These are phyloP conservation scores for Brasenia schreberi DNA, from an alignment of 164 flowering plant species.

Conservation along the genomic window DNA sequence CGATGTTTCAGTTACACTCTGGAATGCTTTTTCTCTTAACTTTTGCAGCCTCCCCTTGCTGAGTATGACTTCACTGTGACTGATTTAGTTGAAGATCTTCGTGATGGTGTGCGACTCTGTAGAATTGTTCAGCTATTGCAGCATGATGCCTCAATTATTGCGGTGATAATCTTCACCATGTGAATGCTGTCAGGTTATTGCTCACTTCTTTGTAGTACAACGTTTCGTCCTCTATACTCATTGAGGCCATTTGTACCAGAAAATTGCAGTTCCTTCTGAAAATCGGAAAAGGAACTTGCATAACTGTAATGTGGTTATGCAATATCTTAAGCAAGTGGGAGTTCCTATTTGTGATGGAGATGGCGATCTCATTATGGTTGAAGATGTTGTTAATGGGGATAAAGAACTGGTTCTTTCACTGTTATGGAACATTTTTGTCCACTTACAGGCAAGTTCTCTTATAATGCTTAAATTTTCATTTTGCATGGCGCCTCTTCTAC, in stretches of 20 bases:
- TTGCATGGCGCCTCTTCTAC: not conserved
- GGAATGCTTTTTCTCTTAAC: not conserved
- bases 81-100: conserved; percentile 69
- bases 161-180: conserved; percentile 23
- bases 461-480: not conserved
- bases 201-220: not conserved
- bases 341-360: conserved; percentile 68
- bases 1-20: too few relatives aligned
- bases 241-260: conserved; percentile 31
- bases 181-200: not conserved
- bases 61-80: conserved; percentile 66
- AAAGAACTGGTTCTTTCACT: conserved; percentile 62
- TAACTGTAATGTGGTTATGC: conserved; percentile 61
- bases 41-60: conserved; percentile 51
- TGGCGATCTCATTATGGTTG: conserved; percentile 41
- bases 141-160: conserved; percentile 60
- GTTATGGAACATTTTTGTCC: conserved; percentile 89
- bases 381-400: conserved; percentile 74
- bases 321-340: conserved; percentile 59
- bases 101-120: conserved; percentile 81
- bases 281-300: conserved; percentile 49
- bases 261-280: conserved; percentile 73
- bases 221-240: not conserved
- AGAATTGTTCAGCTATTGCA: conserved; percentile 72
- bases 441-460: conserved; percentile 53